Evolutionary conservation across 257 asterid species (phyloP).

Genomic region (Schizonepeta tenuifolia): DNA sequence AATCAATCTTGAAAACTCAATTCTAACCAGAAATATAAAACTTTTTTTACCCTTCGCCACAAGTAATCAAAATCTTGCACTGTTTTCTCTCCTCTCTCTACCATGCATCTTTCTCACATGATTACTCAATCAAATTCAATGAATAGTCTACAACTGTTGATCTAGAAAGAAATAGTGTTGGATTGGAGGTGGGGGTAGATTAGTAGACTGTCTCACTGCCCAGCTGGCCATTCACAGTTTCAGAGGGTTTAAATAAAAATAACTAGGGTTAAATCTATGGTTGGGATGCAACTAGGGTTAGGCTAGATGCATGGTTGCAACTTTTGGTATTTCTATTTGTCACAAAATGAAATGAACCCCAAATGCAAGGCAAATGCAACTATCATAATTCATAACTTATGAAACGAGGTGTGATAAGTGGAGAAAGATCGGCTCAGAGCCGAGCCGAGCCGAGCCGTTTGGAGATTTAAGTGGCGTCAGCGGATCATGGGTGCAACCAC

Average conservation of each 20-base stretch:
- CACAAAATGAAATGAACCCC: constrained; percentile 58
- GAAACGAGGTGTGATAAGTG: constrained; percentile 36
- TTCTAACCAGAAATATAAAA: constrained; percentile 7
- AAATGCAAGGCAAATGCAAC: constrained; percentile 58
- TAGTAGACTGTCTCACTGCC: constrained; percentile 43
- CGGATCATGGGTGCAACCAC: constrained; percentile 41
- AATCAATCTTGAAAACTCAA: background rate
- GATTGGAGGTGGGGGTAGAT: constrained; percentile 19
- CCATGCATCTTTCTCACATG: constrained; percentile 47
- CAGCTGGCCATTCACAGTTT: constrained; percentile 52
- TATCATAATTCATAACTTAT: background rate
- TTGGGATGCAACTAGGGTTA: background rate
- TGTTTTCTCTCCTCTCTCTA: background rate
- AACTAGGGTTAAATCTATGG: constrained; percentile 52
- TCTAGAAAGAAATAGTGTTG: constrained; percentile 46
- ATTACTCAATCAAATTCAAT: constrained; percentile 53
- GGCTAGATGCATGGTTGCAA: constrained; percentile 2
- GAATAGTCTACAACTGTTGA: constrained; percentile 42
- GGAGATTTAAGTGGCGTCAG: constrained; percentile 46
- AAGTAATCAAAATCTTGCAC: constrained; percentile 30
- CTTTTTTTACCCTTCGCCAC: constrained; percentile 17
- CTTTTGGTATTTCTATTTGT: constrained; percentile 9
- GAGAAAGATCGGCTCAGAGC: constrained; percentile 16
- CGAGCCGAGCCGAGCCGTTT: constrained; percentile 16
- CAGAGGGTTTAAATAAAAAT: constrained; percentile 77